Percentiles rank a stretch among this genome's conserved stretches.
These are phyloP conservation scores for Ustilago cynodontis DNA, from an alignment of 1,284 basidiomycete genomes.

Conservation along the genomic window DNA sequence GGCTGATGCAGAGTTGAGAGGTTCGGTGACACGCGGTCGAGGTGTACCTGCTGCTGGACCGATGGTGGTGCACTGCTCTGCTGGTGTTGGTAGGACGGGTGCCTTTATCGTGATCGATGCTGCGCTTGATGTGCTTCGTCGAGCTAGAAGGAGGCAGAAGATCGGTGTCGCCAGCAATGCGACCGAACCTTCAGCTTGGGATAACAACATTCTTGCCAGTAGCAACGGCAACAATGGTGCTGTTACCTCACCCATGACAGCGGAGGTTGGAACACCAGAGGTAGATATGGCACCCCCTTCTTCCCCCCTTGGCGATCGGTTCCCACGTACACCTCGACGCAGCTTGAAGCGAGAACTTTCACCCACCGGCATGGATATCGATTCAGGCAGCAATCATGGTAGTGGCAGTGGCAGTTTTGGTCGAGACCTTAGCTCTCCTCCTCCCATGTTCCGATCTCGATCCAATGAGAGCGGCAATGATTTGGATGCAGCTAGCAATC, in stretches of 20 bases:
- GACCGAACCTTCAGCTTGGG: slow-evolving; percentile 29
- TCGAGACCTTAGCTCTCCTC: slow-evolving; percentile 53
- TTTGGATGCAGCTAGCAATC: slow-evolving; percentile 2
- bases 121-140: slow-evolving; percentile 56
- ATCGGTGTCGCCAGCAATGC: background rate
- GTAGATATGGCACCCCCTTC: slow-evolving; percentile 45
- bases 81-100: slow-evolving; percentile 67
- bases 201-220: slow-evolving; percentile 19
- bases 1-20: slow-evolving; percentile 41
- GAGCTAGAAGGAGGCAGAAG: slow-evolving; percentile 37
- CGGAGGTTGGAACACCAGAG: slow-evolving; percentile 42
- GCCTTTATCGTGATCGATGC: slow-evolving; percentile 65
- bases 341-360: slow-evolving; percentile 62
- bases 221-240: background rate
- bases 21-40: background rate
- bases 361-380: slow-evolving; percentile 58
- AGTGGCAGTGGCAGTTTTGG: slow-evolving; percentile 3
- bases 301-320: slow-evolving; percentile 27
- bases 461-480: slow-evolving; percentile 35
- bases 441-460: slow-evolving; percentile 50
- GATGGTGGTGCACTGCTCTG: slow-evolving; percentile 68
- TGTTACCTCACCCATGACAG: slow-evolving; percentile 26
- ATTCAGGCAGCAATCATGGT: slow-evolving; percentile 30
- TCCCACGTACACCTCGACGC: slow-evolving; percentile 36
- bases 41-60: slow-evolving; percentile 40